Evolutionary conservation across 257 asterid species (phyloP).

Genomic region (Solanum clarkiae): DNA sequence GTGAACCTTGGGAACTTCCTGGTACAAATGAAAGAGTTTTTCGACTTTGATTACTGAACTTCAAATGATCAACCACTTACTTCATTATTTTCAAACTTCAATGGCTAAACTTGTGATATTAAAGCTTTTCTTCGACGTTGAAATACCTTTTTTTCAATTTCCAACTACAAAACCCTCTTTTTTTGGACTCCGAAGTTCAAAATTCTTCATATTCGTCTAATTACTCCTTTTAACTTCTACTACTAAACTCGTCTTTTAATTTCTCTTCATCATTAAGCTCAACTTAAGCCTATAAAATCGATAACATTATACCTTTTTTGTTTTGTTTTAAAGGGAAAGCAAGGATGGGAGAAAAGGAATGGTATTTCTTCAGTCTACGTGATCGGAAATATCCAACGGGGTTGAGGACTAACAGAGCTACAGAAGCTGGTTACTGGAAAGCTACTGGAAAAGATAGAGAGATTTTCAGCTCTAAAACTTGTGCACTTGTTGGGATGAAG

Average conservation of each 20-base stretch:
- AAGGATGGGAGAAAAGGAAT: slow-evolving; percentile 84
- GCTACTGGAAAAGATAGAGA: slow-evolving; percentile 94
- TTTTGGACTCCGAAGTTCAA: not conserved
- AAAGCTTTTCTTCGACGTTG: no score
- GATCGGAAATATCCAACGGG: slow-evolving; percentile 92
- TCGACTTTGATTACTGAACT: no score
- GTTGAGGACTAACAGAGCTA: slow-evolving; percentile 77
- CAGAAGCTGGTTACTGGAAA: slow-evolving; percentile 96
- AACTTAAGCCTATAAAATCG: not conserved
- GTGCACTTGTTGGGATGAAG: slow-evolving; percentile 89
- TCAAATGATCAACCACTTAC: no score
- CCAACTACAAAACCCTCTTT: no score
- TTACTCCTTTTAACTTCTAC: not conserved
- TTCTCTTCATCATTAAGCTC: no score
- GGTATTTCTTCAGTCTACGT: slow-evolving; percentile 85
- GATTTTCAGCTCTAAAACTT: slow-evolving; percentile 54
- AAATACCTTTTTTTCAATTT: no score
- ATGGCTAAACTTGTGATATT: no score
- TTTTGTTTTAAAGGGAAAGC: slow-evolving; percentile 34
- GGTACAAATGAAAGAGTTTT: slow-evolving; percentile 11
- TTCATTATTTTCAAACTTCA: no score
- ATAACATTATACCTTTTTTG: no score
- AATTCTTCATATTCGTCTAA: no score
- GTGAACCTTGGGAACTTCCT: slow-evolving; percentile 95
- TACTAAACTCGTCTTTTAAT: not conserved